phyloP scores from a whole-genome alignment of 176 grass and related monocot species.

The Carex pumila region DNA sequence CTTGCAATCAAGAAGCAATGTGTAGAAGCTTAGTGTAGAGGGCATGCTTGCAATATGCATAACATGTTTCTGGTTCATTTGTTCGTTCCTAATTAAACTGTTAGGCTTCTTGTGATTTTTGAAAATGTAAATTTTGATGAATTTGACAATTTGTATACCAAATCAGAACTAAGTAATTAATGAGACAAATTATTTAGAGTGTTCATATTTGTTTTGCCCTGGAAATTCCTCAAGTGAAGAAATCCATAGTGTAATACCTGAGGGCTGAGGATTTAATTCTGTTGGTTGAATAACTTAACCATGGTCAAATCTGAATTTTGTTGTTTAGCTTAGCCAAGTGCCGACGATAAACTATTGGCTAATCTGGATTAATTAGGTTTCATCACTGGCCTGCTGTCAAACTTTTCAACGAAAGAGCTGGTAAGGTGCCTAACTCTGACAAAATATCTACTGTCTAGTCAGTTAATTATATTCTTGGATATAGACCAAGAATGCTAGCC shows the following conservation, averaged over 20 bases:
- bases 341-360: background rate
- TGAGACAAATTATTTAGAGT: slow-evolving; percentile 1
- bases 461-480: background rate
- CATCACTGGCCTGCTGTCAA: background rate
- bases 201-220: background rate
- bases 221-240: background rate
- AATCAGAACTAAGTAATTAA: slow-evolving; percentile 7
- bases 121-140: slow-evolving; percentile 5
- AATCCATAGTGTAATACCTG: background rate
- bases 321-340: background rate
- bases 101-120: slow-evolving; percentile 8
- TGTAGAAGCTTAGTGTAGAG: slow-evolving; percentile 27
- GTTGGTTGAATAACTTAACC: background rate
- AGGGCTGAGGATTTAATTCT: background rate
- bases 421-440: slow-evolving; percentile 22
- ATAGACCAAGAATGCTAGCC: background rate
- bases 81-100: background rate
- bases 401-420: background rate
- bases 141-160: slow-evolving; percentile 12
- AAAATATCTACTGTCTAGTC: slow-evolving; percentile 24
- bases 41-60: background rate
- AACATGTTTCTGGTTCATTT: background rate
- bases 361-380: background rate
- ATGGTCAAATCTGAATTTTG: background rate
- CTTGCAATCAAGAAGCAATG: slow-evolving; percentile 66